Conservation (phyloP, 257 asterid species). For the Nicotiana knightiana region DNA sequence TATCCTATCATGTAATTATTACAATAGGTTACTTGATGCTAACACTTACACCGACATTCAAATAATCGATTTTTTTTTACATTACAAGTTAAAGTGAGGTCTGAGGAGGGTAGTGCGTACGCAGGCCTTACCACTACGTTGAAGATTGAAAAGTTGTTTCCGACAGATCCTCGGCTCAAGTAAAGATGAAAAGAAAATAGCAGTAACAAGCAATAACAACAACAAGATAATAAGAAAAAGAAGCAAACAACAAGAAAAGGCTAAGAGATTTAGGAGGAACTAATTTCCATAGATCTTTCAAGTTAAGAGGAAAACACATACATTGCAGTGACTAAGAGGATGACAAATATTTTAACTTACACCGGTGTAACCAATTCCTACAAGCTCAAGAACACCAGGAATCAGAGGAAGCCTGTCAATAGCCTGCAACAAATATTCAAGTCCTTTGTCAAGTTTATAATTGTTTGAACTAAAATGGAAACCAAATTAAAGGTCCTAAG, state of each 20-base stretch:
- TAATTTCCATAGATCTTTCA: neutral
- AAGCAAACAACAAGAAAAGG: neutral
- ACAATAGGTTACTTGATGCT: neutral
- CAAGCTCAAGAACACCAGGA: conserved; percentile 85
- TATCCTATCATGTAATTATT: neutral
- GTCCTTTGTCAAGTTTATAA: neutral
- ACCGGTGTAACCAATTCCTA: conserved; percentile 83
- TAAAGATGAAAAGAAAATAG: too few relatives aligned
- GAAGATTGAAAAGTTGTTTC: too few relatives aligned
- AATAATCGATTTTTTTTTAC: neutral
- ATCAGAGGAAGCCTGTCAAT: conserved; percentile 82
- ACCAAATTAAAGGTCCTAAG: neutral
- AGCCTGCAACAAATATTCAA: conserved; percentile 38
- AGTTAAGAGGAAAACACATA: neutral
- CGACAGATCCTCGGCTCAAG: too few relatives aligned
- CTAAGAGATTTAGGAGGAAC: neutral
- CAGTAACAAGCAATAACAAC: too few relatives aligned
- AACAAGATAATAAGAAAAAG: too few relatives aligned
- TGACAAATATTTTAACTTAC: conserved; percentile 35
- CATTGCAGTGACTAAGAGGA: neutral
- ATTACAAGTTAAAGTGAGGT: too few relatives aligned
- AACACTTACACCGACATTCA: neutral
- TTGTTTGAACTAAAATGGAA: neutral
- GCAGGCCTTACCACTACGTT: too few relatives aligned
- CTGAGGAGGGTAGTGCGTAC: too few relatives aligned